Evolutionary conservation across 495 filamentous ascomycete genomes (phyloP).

Genomic region (Aspergillus kassunensis): DNA sequence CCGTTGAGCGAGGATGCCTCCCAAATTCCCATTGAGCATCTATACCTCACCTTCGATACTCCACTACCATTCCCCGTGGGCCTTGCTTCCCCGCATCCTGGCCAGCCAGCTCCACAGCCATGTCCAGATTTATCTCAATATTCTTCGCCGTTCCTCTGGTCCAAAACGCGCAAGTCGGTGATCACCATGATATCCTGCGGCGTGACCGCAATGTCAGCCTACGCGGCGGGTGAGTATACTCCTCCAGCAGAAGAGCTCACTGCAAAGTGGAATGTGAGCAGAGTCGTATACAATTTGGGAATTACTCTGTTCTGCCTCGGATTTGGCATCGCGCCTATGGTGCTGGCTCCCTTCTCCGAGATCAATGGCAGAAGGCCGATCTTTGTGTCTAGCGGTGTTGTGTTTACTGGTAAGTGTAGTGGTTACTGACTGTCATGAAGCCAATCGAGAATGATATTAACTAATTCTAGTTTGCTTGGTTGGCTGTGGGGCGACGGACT

Average conservation of each 20-base stretch:
- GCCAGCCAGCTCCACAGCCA: conserved; percentile 43
- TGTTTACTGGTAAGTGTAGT: conserved; percentile 51
- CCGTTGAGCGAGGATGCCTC: not conserved
- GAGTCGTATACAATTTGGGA: conserved; percentile 64
- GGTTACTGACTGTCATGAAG: not conserved
- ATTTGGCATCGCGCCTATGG: conserved; percentile 84
- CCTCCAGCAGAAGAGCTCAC: conserved; percentile 61
- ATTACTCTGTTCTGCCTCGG: conserved; percentile 81
- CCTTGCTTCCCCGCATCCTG: conserved; percentile 25
- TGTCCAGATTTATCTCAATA: conserved; percentile 63
- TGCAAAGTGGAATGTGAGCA: conserved; percentile 57
- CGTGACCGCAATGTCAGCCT: conserved; percentile 74
- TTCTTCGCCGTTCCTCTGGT: conserved; percentile 72
- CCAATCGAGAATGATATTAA: not conserved
- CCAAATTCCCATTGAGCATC: conserved; percentile 48
- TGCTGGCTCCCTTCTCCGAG: conserved; percentile 86
- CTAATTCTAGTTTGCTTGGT: conserved; percentile 55
- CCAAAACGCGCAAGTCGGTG: conserved; percentile 59
- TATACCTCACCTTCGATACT: conserved; percentile 73
- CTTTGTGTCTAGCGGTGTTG: conserved; percentile 66
- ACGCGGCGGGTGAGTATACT: conserved; percentile 80
- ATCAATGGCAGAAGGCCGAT: conserved; percentile 80
- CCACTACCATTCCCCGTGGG: conserved; percentile 55
- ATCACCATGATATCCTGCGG: conserved; percentile 69
- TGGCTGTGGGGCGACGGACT: conserved; percentile 68